phyloP scores from a whole-genome alignment of 768 basidiomycete genomes.

The Suillus clintonianus region DNA sequence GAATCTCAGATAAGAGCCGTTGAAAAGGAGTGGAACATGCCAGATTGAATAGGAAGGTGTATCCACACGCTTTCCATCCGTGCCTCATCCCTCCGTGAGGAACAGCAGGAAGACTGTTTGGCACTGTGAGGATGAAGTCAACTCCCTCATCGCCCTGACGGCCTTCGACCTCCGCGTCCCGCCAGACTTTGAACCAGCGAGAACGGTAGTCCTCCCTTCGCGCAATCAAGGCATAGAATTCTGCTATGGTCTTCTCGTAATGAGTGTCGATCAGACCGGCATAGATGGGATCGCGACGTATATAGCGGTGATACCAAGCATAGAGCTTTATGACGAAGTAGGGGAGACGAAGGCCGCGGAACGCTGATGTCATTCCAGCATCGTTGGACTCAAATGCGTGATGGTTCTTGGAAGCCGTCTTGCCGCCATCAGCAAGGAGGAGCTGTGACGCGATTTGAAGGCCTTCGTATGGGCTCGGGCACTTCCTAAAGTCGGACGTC shows the following conservation, averaged over 20 bases:
- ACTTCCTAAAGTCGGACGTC: constrained; percentile 15
- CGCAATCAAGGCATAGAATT: constrained; percentile 51
- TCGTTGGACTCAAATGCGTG: constrained; percentile 48
- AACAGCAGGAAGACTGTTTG: constrained; percentile 62
- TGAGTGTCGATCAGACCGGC: constrained; percentile 54
- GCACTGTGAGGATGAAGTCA: constrained; percentile 65
- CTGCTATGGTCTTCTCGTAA: constrained; percentile 49
- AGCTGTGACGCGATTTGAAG: constrained; percentile 54
- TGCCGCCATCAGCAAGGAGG: constrained; percentile 51
- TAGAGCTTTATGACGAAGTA: constrained; percentile 48
- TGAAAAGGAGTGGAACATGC: constrained; percentile 34
- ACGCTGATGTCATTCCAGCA: constrained; percentile 43
- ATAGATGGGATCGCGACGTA: constrained; percentile 52
- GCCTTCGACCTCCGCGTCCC: constrained; percentile 23
- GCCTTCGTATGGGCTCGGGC: constrained; percentile 53
- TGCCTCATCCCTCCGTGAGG: constrained; percentile 53
- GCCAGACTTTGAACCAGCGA: constrained; percentile 40
- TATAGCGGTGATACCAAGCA: constrained; percentile 51
- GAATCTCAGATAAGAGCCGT: background rate
- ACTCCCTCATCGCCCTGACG: constrained; percentile 42
- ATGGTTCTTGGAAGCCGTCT: constrained; percentile 36
- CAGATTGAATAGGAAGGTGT: constrained; percentile 69
- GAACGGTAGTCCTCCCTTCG: constrained; percentile 45
- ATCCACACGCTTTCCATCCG: constrained; percentile 60
- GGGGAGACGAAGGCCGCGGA: constrained; percentile 46